Conservation (phyloP, 2,329 filamentous ascomycete species). For the Camptophora hylomeconis region DNA sequence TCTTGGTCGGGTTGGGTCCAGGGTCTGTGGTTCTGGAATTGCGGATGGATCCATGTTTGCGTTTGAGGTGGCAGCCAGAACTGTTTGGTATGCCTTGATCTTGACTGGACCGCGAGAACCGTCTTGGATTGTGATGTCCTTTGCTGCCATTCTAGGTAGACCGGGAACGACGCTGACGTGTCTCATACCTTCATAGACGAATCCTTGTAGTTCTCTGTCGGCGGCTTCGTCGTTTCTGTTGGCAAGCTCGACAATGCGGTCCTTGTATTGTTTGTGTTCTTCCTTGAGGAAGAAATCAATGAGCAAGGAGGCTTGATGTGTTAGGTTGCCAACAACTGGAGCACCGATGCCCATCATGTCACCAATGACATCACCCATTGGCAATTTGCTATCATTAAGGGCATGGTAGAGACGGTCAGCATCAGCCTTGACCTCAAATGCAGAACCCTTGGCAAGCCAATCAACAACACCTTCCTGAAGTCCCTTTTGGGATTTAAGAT, state of each 20-base stretch:
- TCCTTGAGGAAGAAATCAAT: slow-evolving; percentile 40
- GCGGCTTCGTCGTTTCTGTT: slow-evolving; percentile 30
- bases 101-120: slow-evolving; percentile 34
- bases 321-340: slow-evolving; percentile 38
- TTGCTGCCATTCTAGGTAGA: slow-evolving; percentile 37
- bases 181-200: slow-evolving; percentile 43
- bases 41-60: slow-evolving; percentile 24
- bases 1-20: slow-evolving; percentile 31
- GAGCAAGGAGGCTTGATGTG: slow-evolving; percentile 40
- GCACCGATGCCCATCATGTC: slow-evolving; percentile 39
- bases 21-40: slow-evolving; percentile 25
- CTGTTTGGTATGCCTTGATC: slow-evolving; percentile 31
- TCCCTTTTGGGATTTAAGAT: slow-evolving; percentile 32
- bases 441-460: slow-evolving; percentile 35
- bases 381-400: slow-evolving; percentile 32
- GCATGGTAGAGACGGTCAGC: slow-evolving; percentile 41
- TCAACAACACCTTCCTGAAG: slow-evolving; percentile 31
- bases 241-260: slow-evolving; percentile 37
- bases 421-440: slow-evolving; percentile 36
- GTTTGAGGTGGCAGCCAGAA: slow-evolving; percentile 23
- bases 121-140: slow-evolving; percentile 30
- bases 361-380: slow-evolving; percentile 35
- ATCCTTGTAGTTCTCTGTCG: slow-evolving; percentile 37
- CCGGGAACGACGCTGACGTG: slow-evolving; percentile 39
- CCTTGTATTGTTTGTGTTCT: slow-evolving; percentile 38